Evolutionary conservation across 441 rosid genomes (phyloP).

Genomic region (Mallotus japonicus): DNA sequence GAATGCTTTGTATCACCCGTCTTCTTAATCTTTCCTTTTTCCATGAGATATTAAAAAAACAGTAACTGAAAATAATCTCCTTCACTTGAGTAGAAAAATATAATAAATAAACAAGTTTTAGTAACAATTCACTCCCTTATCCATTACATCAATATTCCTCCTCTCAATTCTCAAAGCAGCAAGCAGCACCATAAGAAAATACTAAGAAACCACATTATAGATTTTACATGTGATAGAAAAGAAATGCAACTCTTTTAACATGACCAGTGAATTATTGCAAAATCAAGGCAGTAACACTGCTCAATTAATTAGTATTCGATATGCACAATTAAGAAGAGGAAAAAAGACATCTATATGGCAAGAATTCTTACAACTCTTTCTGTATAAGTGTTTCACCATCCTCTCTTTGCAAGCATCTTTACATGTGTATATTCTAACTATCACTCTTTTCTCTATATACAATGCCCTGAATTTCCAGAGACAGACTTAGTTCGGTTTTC

Average conservation of each 20-base stretch:
- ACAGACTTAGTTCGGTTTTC: constrained; percentile 38
- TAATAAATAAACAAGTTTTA: neutral
- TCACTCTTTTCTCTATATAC: constrained; percentile 52
- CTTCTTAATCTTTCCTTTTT: constrained; percentile 3
- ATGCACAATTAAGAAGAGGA: neutral
- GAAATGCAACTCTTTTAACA: too few species aligned
- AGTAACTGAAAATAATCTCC: neutral
- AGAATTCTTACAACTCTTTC: constrained; percentile 18
- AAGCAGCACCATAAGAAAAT: neutral
- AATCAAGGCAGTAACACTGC: neutral
- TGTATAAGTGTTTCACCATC: constrained; percentile 22
- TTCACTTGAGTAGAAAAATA: neutral
- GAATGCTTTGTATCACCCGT: neutral
- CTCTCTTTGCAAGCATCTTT: constrained; percentile 32
- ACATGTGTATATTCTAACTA: constrained; percentile 44
- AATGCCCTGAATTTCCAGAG: constrained; percentile 43
- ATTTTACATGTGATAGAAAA: too few species aligned
- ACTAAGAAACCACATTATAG: neutral
- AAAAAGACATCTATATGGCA: constrained; percentile 7
- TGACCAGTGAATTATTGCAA: neutral
- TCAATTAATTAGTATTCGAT: neutral
- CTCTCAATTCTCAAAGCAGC: neutral
- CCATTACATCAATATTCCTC: neutral
- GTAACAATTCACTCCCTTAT: neutral
- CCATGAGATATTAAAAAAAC: constrained; percentile 1